Evolutionary conservation across 768 basidiomycete species (phyloP), one percentile per base, ranked within the genome.

Genomic region (Cyclocybe cylindracea): DNA sequence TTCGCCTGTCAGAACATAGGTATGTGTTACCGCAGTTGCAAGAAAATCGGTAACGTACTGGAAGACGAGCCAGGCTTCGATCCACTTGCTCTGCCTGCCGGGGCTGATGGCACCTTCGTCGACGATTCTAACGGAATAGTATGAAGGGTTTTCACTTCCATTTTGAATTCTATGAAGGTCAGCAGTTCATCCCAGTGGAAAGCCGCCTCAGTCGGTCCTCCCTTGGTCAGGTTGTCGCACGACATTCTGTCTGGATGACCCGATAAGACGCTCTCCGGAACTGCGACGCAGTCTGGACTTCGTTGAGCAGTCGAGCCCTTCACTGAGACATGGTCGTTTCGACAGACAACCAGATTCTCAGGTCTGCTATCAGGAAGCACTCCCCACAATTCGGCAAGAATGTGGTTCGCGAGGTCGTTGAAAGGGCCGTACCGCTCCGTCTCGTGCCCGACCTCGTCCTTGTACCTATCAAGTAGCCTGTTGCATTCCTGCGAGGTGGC

Each of bases 281-380:
- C 50, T 7, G 11, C 43, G 7, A 44, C 50, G 31, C 41, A 33
- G 36, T 51, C 50, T n/a, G 41, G 50, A 19, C 13, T 44, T 44
- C 42, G 50, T 18, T 45, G 16, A 18, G 50, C 50, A 19, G 19
- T 24, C 10, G 50, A 51, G 14, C 41, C 50, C 41, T 37, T 24
- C 14, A 51, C 32, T 44, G 18, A 11, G 14, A 45, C 43, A 16
- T 43, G 24, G 42, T 51, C 50, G 19, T 51, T 51, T 11, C 42
- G 50, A 43, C 50, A 51, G 42, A 51, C 10, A 34, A 34, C 19
- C 10, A 51, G 16, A 14, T 14, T 36, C 24, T 42, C 13, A 11
- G 11, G 37, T 24, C 24, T 24, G 11, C 16, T 16, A 16, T 11
- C 11, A 2, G 37, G 37, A 38, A 38, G 19, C 14, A 14, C 11